Conservation (phyloP, 768 basidiomycete species). For the Kondoa subrosea region DNA sequence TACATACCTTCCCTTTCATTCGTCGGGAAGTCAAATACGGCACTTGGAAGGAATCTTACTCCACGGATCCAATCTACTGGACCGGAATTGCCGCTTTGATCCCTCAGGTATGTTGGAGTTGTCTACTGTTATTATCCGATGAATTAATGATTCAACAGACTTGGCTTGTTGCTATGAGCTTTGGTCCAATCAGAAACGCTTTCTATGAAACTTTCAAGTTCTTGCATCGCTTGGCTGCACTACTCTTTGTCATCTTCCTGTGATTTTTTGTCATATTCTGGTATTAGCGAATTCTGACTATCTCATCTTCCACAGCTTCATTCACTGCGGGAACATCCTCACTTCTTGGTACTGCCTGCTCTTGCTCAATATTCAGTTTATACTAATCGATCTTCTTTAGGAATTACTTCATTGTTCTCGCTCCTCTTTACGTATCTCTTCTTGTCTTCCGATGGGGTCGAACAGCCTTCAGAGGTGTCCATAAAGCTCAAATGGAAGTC, state of each 20-base stretch:
- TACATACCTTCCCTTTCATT: neutral
- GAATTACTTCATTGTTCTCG: neutral
- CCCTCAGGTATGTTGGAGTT: neutral
- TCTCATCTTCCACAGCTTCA: no score
- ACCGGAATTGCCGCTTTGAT: neutral
- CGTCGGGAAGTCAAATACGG: neutral
- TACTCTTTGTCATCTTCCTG: neutral
- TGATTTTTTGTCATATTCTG: no score
- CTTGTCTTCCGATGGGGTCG: neutral
- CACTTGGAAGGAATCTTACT: neutral
- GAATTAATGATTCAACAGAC: neutral
- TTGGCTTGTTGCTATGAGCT: neutral
- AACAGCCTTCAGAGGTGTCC: neutral
- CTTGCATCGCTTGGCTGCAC: neutral
- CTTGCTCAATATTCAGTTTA: neutral
- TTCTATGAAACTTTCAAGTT: neutral
- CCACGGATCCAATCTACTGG: neutral
- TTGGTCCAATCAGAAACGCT: neutral
- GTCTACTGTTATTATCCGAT: neutral
- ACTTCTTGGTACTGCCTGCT: neutral
- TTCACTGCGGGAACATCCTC: neutral
- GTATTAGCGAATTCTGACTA: no score
- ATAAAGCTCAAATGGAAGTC: neutral
- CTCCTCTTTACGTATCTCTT: neutral
- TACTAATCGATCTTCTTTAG: neutral